Conservation (phyloP, 2,329 filamentous ascomycete species). For the Huntiella abstrusa region DNA sequence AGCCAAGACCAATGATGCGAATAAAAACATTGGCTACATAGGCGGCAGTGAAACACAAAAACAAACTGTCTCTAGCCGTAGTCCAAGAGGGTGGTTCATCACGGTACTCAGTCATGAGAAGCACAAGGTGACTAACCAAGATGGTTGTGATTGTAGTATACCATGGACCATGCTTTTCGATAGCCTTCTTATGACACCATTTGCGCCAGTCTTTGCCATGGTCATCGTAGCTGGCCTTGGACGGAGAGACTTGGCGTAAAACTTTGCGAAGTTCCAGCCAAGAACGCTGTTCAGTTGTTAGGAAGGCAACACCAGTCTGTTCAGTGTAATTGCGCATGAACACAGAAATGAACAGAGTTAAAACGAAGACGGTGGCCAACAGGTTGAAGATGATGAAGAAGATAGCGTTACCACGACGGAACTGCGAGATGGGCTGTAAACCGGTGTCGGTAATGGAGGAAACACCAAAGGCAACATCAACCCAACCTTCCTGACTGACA, state of each 20-base stretch:
- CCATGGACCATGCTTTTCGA: conserved; percentile 88
- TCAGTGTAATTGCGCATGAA: conserved; percentile 99
- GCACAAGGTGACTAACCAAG: conserved; percentile 61
- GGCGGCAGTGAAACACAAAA: conserved; percentile 62
- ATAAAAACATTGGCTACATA: conserved; percentile 71
- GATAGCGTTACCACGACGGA: conserved; percentile 65
- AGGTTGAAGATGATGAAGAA: conserved; percentile 97
- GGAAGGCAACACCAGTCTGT: conserved; percentile 87
- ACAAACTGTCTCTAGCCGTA: conserved; percentile 50
- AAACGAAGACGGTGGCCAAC: conserved; percentile 83
- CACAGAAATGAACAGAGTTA: conserved; percentile 94
- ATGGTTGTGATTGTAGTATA: conserved; percentile 63
- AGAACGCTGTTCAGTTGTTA: conserved; percentile 88
- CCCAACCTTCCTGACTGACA: conserved; percentile 96
- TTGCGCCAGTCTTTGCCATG: conserved; percentile 62
- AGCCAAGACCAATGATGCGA: conserved; percentile 73
- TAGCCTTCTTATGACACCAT: conserved; percentile 88
- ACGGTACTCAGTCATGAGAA: conserved; percentile 75
- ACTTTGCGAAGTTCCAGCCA: conserved; percentile 93
- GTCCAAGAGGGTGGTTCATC: conserved; percentile 57
- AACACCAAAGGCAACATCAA: conserved; percentile 71
- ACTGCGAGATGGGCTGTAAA: conserved; percentile 49
- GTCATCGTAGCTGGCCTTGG: conserved; percentile 71
- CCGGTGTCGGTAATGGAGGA: conserved; percentile 65
- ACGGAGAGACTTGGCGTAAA: conserved; percentile 79